Base-by-base conservation (phyloP, 129 eudicot species). In the Lonicera japonica region DNA sequence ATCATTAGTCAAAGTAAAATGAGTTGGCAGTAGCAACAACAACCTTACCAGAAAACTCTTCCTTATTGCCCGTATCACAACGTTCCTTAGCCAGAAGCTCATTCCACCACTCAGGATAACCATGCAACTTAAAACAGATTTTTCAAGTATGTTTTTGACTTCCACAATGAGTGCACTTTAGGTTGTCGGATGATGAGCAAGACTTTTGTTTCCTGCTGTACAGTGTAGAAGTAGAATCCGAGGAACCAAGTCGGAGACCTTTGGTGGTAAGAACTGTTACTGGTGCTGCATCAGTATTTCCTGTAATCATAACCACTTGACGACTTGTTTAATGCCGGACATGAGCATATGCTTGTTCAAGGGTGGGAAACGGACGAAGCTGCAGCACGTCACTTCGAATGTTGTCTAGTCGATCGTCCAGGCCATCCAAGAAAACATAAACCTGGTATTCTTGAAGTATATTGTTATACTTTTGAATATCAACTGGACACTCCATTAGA, bases 291-390 rank as follows among this genome's bases (percentile, higher is more conserved):
- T 50, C 54, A 4, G 20, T 17, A 6, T 29, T 6, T 2, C 23
- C 57, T 14, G 57, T 22, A 6, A 25, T 55, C 72, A 67, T 56
- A 15, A 56, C 72, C 1, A 25, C 40, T 8, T 67, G 54, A 11
- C 64, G 21, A 11, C 14, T 0, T 21, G 56, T 63, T 45, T 67
- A 63, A 11, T 56, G 21, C 8, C 56, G 56, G 41, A 67, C 53
- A 48, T 67, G 56, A 39, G 64, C 56, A 56, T 56, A 67, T 5
- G 55, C 72, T 11, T 54, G 47, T 20, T 54, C 59, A 9, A 54
- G 25, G 1, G 29, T 19, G 18, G 59, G 29, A 11, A 54, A 54
- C 15, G 59, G 0, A 19, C 20, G 11, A 19, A 18, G 2, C 10
- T 54, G 59, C 3, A 54, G 13, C 8, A 54, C 59, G 20, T 54